Evolutionary conservation across 805 yeast genomes (phyloP), one percentile per base, ranked within the genome.

Genomic region (Zygosaccharomyces bisporus): DNA sequence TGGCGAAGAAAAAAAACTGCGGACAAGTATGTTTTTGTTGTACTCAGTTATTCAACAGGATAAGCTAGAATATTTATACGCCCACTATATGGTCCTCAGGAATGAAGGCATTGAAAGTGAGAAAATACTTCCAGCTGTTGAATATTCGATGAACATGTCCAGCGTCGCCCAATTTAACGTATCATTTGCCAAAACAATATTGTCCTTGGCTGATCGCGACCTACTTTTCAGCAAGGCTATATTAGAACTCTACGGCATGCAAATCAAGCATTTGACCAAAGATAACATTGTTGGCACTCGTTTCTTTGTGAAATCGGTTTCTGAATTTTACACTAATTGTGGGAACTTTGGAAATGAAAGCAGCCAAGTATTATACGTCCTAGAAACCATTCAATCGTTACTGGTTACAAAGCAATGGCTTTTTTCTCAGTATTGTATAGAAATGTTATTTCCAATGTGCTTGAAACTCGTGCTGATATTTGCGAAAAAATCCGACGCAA

Each of bases 391-490:
- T 19, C 77, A 71, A 47, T 41, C 54, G 0, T 46, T 76, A 6
- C 60, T 83, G 13, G 63, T 75, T 7, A 76, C 76, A 5, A 72
- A 75, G 43, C 53, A 75, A 0, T 79, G 86, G 83, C 51, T 76
- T 1, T 71, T 86, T 39, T 68, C 77, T 3, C 96, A 87, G 59
- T 83, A 82, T 56, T 60, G 78, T 0, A 64, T 81, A 14, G 96
- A 87, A 60, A 55, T 74, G 25, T 58, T 77, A 0, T 52, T 85
- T 9, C 65, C 74, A 3, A 49, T 63, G 45, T 47, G 54, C 23
- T 42, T 58, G 6, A 31, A 42, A 19, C 46, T 52, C 14, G 44
- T 43, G 9, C n/a, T 46, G 2, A 24, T 24, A 2, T 10, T 33
- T 9, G 5, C 48, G 9, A 33, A 41, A 10, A 9, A 19, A 0